Conservation (phyloP, 805 yeast genomes). For the Sugiyamaella valdiviana region DNA sequence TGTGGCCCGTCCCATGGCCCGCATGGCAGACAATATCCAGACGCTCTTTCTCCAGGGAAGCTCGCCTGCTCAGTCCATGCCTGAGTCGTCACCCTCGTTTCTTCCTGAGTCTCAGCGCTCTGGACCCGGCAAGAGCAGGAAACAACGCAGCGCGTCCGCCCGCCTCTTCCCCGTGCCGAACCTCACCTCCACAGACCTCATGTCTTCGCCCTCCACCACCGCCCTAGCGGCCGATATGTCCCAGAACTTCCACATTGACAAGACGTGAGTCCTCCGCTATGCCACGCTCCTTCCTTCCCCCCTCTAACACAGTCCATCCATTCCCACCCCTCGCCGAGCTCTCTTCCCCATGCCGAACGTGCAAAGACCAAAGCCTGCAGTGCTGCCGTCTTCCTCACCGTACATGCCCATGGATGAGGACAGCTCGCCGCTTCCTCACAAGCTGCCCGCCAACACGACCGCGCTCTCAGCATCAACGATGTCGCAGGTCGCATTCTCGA, state of each 20-base stretch:
- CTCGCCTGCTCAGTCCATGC: conserved; percentile 5
- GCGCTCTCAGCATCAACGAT: conserved; percentile 1
- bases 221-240: conserved; percentile 33
- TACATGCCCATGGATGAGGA: conserved; percentile 9
- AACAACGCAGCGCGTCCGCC: conserved; percentile 6
- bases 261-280: conserved; percentile 9
- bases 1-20: conserved; percentile 8
- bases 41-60: conserved; percentile 9
- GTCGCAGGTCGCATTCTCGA: not conserved
- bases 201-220: conserved; percentile 15
- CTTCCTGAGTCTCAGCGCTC: conserved; percentile 12
- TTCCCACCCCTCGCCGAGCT: conserved; percentile 32
- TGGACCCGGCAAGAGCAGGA: conserved; percentile 16
- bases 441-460: conserved; percentile 2
- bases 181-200: conserved; percentile 17
- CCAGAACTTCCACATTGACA: conserved; percentile 33
- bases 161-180: conserved; percentile 18
- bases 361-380: not conserved
- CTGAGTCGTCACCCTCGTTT: conserved; percentile 19
- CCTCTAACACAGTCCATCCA: conserved; percentile 20
- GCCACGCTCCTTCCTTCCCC: not conserved
- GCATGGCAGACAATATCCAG: conserved; percentile 14
- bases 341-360: conserved; percentile 22
- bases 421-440: conserved; percentile 14
- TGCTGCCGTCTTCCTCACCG: conserved; percentile 4